Evolutionary conservation across 495 filamentous ascomycete genomes (phyloP).

Genomic region (Penicillium crystallinum): DNA sequence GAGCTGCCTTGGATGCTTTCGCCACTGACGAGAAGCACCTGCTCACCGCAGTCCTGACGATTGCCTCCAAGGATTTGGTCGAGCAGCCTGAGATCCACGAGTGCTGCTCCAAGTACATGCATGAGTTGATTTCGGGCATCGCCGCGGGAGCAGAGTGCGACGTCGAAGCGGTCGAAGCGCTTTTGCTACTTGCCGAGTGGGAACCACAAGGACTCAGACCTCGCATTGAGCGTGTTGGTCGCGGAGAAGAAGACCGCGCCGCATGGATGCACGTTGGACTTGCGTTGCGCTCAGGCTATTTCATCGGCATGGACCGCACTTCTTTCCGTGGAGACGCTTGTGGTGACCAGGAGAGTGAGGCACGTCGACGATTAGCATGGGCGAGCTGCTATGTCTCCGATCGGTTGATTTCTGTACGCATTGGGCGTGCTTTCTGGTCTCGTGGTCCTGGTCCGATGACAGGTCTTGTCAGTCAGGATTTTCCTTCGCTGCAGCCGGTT

Average conservation of each 20-base stretch:
- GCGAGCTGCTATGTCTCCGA: constrained; percentile 62
- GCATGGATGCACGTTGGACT: constrained; percentile 67
- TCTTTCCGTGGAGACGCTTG: constrained; percentile 47
- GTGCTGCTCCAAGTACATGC: constrained; percentile 59
- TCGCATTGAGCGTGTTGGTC: constrained; percentile 49
- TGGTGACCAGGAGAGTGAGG: constrained; percentile 46
- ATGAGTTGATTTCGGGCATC: constrained; percentile 54
- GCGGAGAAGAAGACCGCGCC: constrained; percentile 61
- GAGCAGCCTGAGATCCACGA: constrained; percentile 53
- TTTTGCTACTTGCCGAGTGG: constrained; percentile 60
- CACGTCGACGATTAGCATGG: constrained; percentile 57
- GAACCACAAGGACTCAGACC: constrained; percentile 54
- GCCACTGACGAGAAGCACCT: constrained; percentile 52
- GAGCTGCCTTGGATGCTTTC: constrained; percentile 42
- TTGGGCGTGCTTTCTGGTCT: constrained; percentile 63
- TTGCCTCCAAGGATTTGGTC: constrained; percentile 56
- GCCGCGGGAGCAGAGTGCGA: constrained; percentile 55
- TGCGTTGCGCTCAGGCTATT: constrained; percentile 59
- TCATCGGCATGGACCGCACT: constrained; percentile 54
- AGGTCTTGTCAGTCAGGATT: constrained; percentile 55
- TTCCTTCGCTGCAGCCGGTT: constrained; percentile 52
- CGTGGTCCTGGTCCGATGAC: constrained; percentile 60
- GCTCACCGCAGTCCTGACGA: constrained; percentile 57
- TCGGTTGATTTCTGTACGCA: constrained; percentile 56
- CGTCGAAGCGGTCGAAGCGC: constrained; percentile 59